Conservation (phyloP, 768 basidiomycete species). For the Clitopilus hobsonii region DNA sequence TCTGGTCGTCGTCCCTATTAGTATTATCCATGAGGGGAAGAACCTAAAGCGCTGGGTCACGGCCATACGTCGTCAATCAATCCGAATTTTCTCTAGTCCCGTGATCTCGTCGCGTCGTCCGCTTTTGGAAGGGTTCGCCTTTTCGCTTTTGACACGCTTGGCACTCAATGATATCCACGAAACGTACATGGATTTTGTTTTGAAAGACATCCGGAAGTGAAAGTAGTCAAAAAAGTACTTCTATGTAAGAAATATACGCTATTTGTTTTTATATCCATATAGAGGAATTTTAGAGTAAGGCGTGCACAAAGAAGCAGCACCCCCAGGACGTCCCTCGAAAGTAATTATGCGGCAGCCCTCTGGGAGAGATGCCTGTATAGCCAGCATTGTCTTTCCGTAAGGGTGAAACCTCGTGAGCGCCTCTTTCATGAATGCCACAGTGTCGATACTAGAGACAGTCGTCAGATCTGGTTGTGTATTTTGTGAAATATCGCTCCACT, state of each 20-base stretch:
- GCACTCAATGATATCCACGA: not conserved
- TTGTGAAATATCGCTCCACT: not conserved
- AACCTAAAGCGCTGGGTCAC: not conserved
- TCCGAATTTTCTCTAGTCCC: not conserved
- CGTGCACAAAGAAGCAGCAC: no score
- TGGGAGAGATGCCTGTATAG: not conserved
- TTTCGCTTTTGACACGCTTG: not conserved
- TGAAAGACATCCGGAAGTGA: no score
- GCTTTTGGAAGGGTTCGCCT: not conserved
- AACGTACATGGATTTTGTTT: not conserved
- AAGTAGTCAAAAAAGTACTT: no score
- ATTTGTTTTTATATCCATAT: no score
- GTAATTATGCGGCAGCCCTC: not conserved
- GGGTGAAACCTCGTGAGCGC: not conserved
- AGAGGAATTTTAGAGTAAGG: no score
- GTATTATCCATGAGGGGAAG: not conserved
- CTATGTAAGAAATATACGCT: no score
- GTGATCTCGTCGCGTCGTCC: not conserved
- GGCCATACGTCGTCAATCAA: not conserved
- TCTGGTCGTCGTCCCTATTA: constrained; percentile 15
- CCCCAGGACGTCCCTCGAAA: no score
- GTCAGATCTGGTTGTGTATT: not conserved
- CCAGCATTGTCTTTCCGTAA: not conserved
- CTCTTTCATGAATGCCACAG: not conserved
- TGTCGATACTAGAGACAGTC: not conserved